Conservation (phyloP, 441 rosid species). For the Bruguiera hainesii region DNA sequence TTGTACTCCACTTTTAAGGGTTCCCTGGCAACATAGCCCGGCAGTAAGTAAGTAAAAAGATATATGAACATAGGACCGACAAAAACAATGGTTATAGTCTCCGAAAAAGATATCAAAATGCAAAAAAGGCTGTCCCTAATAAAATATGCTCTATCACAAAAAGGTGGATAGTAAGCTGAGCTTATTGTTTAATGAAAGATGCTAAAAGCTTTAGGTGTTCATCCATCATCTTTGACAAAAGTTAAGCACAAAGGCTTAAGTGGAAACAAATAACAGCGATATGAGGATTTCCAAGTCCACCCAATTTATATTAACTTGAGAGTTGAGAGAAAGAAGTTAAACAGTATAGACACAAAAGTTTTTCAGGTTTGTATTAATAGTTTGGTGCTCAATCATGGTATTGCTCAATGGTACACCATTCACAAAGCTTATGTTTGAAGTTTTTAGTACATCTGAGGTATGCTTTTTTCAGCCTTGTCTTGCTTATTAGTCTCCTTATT, state of each 20-base stretch:
- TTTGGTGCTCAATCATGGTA: too few relatives aligned
- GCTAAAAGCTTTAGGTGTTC: background rate
- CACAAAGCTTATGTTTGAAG: too few relatives aligned
- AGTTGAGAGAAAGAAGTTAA: too few relatives aligned
- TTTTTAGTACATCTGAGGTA: too few relatives aligned
- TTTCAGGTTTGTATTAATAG: too few relatives aligned
- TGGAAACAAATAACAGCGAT: background rate
- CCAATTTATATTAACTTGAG: background rate
- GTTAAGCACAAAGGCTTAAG: background rate
- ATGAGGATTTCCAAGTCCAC: background rate
- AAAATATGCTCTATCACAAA: background rate
- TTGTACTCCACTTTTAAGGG: conserved; percentile 51
- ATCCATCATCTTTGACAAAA: conserved; percentile 10
- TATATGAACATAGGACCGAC: background rate
- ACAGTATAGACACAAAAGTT: too few relatives aligned
- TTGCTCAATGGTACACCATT: too few relatives aligned
- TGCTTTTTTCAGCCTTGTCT: too few relatives aligned
- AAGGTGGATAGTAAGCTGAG: background rate
- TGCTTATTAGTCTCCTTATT: too few relatives aligned
- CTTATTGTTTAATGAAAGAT: too few relatives aligned
- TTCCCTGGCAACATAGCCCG: conserved; percentile 47
- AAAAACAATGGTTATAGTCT: background rate
- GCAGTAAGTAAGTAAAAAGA: conserved; percentile 7
- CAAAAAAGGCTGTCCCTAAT: background rate
- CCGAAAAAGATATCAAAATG: background rate